phyloP scores from a whole-genome alignment of 192 early-diverging fungal species.

The Umbelopsis isabellina region DNA sequence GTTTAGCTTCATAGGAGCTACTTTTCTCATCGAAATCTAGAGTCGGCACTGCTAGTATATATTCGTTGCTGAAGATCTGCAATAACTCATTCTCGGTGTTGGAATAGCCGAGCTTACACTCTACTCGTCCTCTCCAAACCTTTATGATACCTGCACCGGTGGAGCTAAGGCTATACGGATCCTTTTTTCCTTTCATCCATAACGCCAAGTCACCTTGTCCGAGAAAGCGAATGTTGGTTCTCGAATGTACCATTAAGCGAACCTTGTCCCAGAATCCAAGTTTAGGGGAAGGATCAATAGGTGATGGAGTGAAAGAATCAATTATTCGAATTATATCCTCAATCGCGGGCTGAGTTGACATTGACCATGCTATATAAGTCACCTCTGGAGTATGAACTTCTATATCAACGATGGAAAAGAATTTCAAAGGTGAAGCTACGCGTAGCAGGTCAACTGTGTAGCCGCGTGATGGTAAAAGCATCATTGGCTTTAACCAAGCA shows the following conservation, averaged over 20 bases:
- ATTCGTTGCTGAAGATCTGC: slow-evolving; percentile 41
- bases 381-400: slow-evolving; percentile 18
- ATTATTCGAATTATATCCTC: slow-evolving; percentile 33
- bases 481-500: slow-evolving; percentile 5
- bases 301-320: slow-evolving; percentile 31
- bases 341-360: slow-evolving; percentile 37
- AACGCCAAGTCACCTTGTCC: slow-evolving; percentile 34
- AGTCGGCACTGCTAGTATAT: slow-evolving; percentile 35
- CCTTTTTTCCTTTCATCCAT: slow-evolving; percentile 34
- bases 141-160: slow-evolving; percentile 37
- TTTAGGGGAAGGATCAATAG: slow-evolving; percentile 35
- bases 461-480: slow-evolving; percentile 11
- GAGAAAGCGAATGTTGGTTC: slow-evolving; percentile 21
- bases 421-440: slow-evolving; percentile 37
- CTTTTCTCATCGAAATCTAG: slow-evolving; percentile 10
- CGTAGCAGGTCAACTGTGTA: slow-evolving; percentile 27
- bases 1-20: background rate
- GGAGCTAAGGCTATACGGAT: slow-evolving; percentile 37
- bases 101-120: slow-evolving; percentile 32
- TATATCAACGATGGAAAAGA: slow-evolving; percentile 41
- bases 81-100: slow-evolving; percentile 40
- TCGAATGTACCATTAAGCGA: slow-evolving; percentile 34
- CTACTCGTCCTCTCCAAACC: slow-evolving; percentile 34
- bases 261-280: slow-evolving; percentile 45
- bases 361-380: slow-evolving; percentile 34